Conservation (phyloP, 225 moss, liverwort and hornwort species). For the Polytrichum commune region DNA sequence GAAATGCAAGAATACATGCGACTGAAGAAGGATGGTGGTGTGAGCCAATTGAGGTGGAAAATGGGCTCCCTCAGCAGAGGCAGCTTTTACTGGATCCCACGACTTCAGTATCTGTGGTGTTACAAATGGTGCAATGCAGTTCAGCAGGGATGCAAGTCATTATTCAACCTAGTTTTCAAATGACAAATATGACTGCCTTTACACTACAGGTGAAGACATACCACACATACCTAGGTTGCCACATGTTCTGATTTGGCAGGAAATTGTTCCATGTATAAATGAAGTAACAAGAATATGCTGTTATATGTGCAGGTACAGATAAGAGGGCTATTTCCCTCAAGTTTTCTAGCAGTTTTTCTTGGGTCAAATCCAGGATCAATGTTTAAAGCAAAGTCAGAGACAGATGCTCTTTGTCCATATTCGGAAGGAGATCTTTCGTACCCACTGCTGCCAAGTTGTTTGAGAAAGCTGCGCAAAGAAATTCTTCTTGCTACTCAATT, state of each 20-base stretch:
- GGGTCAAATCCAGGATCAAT: slow-evolving; percentile 6
- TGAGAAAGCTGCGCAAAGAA: neutral
- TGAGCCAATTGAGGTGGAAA: slow-evolving; percentile 21
- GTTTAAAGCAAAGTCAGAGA: neutral
- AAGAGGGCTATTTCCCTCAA: slow-evolving; percentile 11
- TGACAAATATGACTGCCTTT: slow-evolving; percentile 15
- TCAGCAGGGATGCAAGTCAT: neutral
- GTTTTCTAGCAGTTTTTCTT: slow-evolving; percentile 3
- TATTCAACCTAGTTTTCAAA: slow-evolving; percentile 12
- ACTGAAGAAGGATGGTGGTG: slow-evolving; percentile 14
- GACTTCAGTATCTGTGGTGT: slow-evolving; percentile 12
- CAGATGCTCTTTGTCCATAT: neutral
- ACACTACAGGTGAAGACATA: slow-evolving; percentile 3
- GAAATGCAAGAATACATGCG: neutral
- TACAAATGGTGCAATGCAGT: slow-evolving; percentile 1
- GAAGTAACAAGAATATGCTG: neutral
- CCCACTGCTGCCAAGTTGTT: neutral
- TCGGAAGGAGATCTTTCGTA: slow-evolving; percentile 14
- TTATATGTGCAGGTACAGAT: slow-evolving; percentile 11
- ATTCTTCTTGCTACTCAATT: slow-evolving; percentile 15
- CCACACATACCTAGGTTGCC: neutral
- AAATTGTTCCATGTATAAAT: too few relatives aligned
- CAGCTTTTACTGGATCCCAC: slow-evolving; percentile 12
- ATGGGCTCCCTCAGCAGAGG: slow-evolving; percentile 11
- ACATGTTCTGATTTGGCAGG: neutral